Conservation (phyloP, 441 rosid species). For the Arabidopsis hybrid region DNA sequence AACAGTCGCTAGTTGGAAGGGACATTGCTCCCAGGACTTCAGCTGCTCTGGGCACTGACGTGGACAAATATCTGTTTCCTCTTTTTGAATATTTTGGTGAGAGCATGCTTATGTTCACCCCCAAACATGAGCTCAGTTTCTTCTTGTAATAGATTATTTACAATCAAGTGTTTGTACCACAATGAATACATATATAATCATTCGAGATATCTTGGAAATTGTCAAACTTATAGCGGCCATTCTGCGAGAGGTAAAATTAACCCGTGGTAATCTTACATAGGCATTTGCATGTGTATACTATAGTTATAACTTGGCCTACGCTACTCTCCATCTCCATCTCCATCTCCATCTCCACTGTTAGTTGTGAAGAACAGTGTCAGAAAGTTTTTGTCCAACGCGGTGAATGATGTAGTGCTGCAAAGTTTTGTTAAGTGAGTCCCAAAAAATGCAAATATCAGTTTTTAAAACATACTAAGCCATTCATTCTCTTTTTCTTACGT, state of each 20-base stretch:
- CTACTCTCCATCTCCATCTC: slow-evolving; percentile 57
- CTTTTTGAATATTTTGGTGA: slow-evolving; percentile 62
- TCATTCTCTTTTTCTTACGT: slow-evolving; percentile 51
- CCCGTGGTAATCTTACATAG: background rate
- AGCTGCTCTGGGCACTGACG: slow-evolving; percentile 46
- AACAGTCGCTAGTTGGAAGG: slow-evolving; percentile 47
- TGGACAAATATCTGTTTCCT: slow-evolving; percentile 52
- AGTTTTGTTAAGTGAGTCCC: slow-evolving; percentile 15
- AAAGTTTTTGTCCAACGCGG: slow-evolving; percentile 85
- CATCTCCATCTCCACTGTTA: slow-evolving; percentile 75
- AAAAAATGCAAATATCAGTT: slow-evolving; percentile 23
- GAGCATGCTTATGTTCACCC: slow-evolving; percentile 60
- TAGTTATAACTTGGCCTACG: slow-evolving; percentile 25
- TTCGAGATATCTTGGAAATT: background rate
- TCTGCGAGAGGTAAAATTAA: background rate
- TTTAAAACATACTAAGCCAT: slow-evolving; percentile 24
- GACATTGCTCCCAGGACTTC: slow-evolving; percentile 47
- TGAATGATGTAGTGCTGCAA: slow-evolving; percentile 85
- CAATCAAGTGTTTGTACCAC: slow-evolving; percentile 11
- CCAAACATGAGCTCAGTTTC: slow-evolving; percentile 62
- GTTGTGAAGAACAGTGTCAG: slow-evolving; percentile 96
- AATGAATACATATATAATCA: slow-evolving; percentile 1
- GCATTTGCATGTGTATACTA: slow-evolving; percentile 2
- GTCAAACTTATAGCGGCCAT: background rate
- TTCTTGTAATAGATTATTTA: slow-evolving; percentile 56